Base-by-base conservation (phyloP, 2,329 filamentous ascomycete genomes). In the Pestalotiopsis sp. region DNA sequence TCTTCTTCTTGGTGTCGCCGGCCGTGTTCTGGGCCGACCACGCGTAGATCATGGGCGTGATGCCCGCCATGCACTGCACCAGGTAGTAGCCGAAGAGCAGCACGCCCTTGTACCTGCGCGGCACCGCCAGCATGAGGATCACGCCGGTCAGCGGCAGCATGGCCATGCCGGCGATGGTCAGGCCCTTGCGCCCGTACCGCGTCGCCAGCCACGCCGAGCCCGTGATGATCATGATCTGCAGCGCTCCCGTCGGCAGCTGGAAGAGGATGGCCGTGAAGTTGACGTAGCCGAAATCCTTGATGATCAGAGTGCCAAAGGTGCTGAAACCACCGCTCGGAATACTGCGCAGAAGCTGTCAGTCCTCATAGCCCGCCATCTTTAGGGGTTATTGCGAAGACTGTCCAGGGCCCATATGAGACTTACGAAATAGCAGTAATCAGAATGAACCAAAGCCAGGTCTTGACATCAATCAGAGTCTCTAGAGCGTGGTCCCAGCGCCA, bases 401-500 rank as follows among this genome's bases (percentile, higher is more conserved):
- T n/a, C n/a, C n/a, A n/a, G n/a, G n/a, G n/a, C n/a, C n/a, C n/a
- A n/a, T n/a, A n/a, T n/a, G 82, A 85, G 64, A 88, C 85, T 0
- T 88, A 89, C 1, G 89, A 82, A 71, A 84, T 91, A 0, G 89
- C 89, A 0, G 85, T 82, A 5, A 86, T 75, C 2, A 92, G 77
- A 68, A 92, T 90, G 62, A 90, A 81, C 75, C 92, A 90, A 5
- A 91, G 77, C 0, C 84, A 85, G 1, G 86, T 89, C 75, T 88
- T 91, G 25, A 77, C 49, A 41, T 77, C 75, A 1, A 71, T 70
- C 5, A 76, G 70, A 2, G 75, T 76, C 69, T 88, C 85, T 17
- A 86, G 82, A 1, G 92, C 82, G 71, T 96, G 93, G 25, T 87
- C 84, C 80, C 86, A 83, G 84, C 92, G 92, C 79, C 91, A 92